phyloP scores from a whole-genome alignment of 139 green algal species.

The Chlorella sp. region DNA sequence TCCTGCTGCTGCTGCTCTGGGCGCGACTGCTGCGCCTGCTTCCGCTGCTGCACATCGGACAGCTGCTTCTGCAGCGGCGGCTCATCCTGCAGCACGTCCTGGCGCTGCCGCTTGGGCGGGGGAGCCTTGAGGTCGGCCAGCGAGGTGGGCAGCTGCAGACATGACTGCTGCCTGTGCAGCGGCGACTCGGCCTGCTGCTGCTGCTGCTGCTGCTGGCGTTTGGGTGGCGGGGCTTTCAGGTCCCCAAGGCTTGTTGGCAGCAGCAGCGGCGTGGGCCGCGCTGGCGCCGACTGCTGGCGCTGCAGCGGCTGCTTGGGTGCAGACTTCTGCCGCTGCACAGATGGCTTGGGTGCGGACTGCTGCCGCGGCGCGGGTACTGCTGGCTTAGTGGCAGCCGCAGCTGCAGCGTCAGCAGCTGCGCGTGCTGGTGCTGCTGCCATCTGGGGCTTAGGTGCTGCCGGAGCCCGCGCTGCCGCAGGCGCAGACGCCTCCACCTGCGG shows the following conservation, averaged over 20 bases:
- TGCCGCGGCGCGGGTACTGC: no score
- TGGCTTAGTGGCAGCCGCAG: no score
- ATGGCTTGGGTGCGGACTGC: no score
- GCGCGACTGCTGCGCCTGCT: not conserved
- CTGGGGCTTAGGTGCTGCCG: not conserved
- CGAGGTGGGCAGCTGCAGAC: not conserved
- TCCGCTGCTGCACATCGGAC: not conserved
- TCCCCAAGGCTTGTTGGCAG: no score
- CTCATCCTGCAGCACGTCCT: not conserved
- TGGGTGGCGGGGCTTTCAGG: not conserved
- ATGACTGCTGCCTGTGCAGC: not conserved
- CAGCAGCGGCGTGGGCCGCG: no score
- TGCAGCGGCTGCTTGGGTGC: no score
- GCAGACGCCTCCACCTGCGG: not conserved
- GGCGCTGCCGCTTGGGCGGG: not conserved
- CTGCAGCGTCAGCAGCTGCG: no score
- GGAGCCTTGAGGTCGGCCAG: not conserved
- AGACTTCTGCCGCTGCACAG: no score
- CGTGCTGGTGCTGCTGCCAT: not conserved
- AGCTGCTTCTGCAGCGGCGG: not conserved
- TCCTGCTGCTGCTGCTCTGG: not conserved
- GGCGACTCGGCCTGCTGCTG: not conserved
- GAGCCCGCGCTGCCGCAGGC: no score
- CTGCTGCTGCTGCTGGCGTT: not conserved
- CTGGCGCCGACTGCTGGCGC: no score